Evolutionary conservation across 306 rosid species (phyloP).

Genomic region (Malus fusca): DNA sequence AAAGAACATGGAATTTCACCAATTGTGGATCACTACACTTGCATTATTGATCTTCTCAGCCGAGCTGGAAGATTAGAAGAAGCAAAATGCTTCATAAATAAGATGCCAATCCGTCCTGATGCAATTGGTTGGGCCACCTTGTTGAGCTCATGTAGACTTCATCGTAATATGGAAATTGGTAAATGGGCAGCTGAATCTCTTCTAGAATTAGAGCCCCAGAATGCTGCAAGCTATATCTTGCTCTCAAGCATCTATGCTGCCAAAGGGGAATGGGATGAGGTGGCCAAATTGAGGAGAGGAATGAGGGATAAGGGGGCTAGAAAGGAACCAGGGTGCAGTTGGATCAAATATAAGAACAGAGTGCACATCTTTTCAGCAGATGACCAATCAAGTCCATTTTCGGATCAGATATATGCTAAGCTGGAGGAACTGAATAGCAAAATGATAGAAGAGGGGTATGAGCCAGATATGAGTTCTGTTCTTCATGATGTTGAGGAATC

Average conservation of each 20-base stretch:
- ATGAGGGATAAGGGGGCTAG: slow-evolving; percentile 74
- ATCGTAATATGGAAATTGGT: slow-evolving; percentile 64
- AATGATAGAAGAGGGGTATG: slow-evolving; percentile 70
- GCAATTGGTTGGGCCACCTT: slow-evolving; percentile 88
- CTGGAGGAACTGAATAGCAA: slow-evolving; percentile 52
- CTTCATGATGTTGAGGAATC: slow-evolving; percentile 81
- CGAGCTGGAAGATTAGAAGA: slow-evolving; percentile 84
- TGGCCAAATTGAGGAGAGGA: slow-evolving; percentile 67
- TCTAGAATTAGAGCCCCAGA: slow-evolving; percentile 71
- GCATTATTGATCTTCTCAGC: slow-evolving; percentile 86
- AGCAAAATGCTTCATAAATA: slow-evolving; percentile 54
- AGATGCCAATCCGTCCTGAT: slow-evolving; percentile 75
- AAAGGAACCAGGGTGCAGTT: slow-evolving; percentile 92
- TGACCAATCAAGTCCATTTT: slow-evolving; percentile 62
- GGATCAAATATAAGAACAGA: slow-evolving; percentile 78
- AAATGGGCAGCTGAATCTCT: slow-evolving; percentile 86
- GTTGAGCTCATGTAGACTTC: slow-evolving; percentile 73
- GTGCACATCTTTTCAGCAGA: slow-evolving; percentile 82
- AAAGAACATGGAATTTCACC: slow-evolving; percentile 62
- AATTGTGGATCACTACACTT: slow-evolving; percentile 66
- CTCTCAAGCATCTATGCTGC: slow-evolving; percentile 83
- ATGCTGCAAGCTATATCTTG: slow-evolving; percentile 75
- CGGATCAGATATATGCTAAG: slow-evolving; percentile 66
- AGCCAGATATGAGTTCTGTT: slow-evolving; percentile 72
- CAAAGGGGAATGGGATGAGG: slow-evolving; percentile 73